Percentiles rank a stretch among this genome's conserved stretches.
Conservation (phyloP, 768 basidiomycete species). For the Hygrocybe coccinea region DNA sequence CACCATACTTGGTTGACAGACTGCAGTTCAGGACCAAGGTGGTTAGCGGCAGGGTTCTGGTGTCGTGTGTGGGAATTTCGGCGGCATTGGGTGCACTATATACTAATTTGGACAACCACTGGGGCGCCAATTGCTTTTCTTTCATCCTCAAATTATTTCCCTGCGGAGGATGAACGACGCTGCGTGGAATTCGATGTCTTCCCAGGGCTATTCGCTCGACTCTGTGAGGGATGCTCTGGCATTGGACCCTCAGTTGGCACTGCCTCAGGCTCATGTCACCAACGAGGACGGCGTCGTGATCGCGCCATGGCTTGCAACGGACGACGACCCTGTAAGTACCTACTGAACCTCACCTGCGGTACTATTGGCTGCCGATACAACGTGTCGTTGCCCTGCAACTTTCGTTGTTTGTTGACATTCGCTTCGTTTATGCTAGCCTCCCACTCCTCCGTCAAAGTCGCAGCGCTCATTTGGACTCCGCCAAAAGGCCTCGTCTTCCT, state of each 20-base stretch:
- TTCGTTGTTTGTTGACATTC: background rate
- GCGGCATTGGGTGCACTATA: no score
- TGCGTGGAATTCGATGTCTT: background rate
- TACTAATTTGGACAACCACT: no score
- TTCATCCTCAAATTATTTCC: background rate
- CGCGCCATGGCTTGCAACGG: slow-evolving; percentile 6
- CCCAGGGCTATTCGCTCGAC: background rate
- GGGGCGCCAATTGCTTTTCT: background rate
- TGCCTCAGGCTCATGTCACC: background rate
- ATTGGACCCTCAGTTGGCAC: no score
- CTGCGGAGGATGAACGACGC: background rate
- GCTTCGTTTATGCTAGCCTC: background rate
- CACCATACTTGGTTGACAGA: no score
- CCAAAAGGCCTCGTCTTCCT: slow-evolving; percentile 39
- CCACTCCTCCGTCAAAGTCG: slow-evolving; percentile 26
- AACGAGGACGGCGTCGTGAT: slow-evolving; percentile 18
- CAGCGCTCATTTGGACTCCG: slow-evolving; percentile 36
- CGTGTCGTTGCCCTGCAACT: background rate
- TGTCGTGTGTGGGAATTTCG: no score
- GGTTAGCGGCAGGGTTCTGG: no score
- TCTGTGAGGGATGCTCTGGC: background rate
- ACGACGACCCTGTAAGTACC: slow-evolving; percentile 8
- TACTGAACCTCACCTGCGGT: background rate
- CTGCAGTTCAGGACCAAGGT: no score
- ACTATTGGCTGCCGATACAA: no score